These are phyloP conservation scores for Trichosanthes cucumerina DNA, from an alignment of 306 rosid species.

Conservation along the genomic window DNA sequence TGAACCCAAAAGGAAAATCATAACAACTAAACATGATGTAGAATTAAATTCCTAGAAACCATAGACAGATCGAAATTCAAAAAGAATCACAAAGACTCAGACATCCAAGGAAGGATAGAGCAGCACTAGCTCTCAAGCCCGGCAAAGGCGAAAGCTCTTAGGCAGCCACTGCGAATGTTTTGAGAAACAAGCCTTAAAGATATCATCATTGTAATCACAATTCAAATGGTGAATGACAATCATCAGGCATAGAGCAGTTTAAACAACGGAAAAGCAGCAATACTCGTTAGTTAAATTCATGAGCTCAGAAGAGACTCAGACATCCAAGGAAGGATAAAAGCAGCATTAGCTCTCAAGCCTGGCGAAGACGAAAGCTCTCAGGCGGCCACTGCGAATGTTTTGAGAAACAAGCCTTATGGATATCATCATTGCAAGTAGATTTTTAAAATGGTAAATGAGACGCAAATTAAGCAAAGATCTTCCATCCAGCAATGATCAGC, in stretches of 20 bases:
- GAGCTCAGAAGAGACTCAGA: constrained; percentile 6
- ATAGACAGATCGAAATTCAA: too few relatives aligned
- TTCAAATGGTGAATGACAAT: too few relatives aligned
- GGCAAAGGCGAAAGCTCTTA: constrained; percentile 12
- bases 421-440: not conserved
- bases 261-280: too few relatives aligned
- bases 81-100: too few relatives aligned
- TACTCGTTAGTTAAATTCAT: too few relatives aligned
- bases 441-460: not conserved
- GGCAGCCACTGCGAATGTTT: constrained; percentile 18
- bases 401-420: not conserved
- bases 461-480: not conserved
- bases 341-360: not conserved
- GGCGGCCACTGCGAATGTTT: too few relatives aligned
- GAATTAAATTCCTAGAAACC: too few relatives aligned
- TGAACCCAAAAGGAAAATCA: too few relatives aligned
- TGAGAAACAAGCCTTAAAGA: constrained; percentile 1
- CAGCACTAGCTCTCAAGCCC: constrained; percentile 11
- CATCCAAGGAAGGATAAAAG: constrained; percentile 26
- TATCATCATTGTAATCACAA: constrained; percentile 10
- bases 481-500: constrained; percentile 5
- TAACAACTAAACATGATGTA: too few relatives aligned
- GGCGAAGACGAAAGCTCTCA: too few relatives aligned
- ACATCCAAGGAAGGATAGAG: constrained; percentile 2
- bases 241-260: too few relatives aligned